These are phyloP conservation scores for Candida gigantensis DNA, from an alignment of 1,139 yeast genomes.

Conservation along the genomic window DNA sequence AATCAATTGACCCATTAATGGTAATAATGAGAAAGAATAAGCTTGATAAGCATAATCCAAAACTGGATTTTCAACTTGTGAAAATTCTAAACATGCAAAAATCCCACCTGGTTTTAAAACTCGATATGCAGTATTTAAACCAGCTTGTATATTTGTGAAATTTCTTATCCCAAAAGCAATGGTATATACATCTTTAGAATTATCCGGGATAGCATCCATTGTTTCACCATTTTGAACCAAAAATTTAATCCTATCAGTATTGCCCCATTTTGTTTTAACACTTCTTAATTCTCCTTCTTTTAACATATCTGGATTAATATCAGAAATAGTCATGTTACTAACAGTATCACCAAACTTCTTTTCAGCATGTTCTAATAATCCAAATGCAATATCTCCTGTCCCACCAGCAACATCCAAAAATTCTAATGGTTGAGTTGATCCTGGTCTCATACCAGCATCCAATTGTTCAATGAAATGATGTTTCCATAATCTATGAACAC, in stretches of 20 bases:
- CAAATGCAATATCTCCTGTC: conserved; percentile 97
- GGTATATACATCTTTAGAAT: conserved; percentile 92
- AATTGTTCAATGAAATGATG: conserved; percentile 81
- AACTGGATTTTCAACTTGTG: conserved; percentile 81
- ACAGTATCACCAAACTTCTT: conserved; percentile 70
- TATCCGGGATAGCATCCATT: conserved; percentile 78
- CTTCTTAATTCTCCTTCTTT: conserved; percentile 84
- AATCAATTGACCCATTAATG: conserved; percentile 92
- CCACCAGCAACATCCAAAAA: conserved; percentile 99
- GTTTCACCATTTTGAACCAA: conserved; percentile 92
- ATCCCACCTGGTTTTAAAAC: conserved; percentile 95
- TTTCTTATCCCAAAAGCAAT: conserved; percentile 97
- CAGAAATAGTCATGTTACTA: conserved; percentile 88
- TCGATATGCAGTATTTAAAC: conserved; percentile 89
- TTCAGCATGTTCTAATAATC: conserved; percentile 89
- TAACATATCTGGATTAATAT: conserved; percentile 95
- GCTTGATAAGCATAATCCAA: conserved; percentile 79
- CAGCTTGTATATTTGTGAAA: conserved; percentile 92
- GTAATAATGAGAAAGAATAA: conserved; percentile 85
- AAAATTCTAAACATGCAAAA: conserved; percentile 93
- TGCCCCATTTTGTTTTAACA: conserved; percentile 51
- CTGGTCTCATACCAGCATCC: conserved; percentile 94
- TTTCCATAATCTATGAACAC: conserved; percentile 94
- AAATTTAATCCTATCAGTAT: conserved; percentile 68
- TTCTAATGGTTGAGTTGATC: conserved; percentile 71